These are phyloP conservation scores for Dissophora ornata DNA, from an alignment of 192 early-diverging fungal genomes.

Conservation along the genomic window DNA sequence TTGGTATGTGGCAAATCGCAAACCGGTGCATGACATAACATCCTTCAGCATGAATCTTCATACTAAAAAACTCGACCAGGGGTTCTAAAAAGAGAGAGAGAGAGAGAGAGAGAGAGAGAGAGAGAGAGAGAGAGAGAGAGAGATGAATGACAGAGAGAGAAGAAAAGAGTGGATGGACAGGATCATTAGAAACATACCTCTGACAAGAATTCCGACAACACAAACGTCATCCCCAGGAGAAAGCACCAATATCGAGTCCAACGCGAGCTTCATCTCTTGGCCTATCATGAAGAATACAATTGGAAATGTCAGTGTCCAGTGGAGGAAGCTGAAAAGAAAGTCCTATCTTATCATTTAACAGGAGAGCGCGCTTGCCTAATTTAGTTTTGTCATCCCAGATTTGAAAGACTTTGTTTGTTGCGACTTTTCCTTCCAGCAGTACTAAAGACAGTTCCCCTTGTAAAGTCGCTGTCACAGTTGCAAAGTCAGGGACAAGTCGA, in stretches of 20 bases:
- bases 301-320: not conserved
- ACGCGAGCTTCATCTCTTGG: slow-evolving; percentile 30
- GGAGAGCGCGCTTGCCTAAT: not conserved
- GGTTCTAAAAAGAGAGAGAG: slow-evolving; percentile 7
- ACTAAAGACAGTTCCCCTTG: not conserved
- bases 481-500: slow-evolving; percentile 11
- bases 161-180: not conserved
- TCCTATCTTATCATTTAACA: slow-evolving; percentile 10
- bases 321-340: not conserved
- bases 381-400: slow-evolving; percentile 24
- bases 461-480: slow-evolving; percentile 2
- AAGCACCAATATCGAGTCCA: slow-evolving; percentile 24
- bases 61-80: slow-evolving; percentile 18
- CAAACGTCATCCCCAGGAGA: slow-evolving; percentile 13
- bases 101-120: not conserved
- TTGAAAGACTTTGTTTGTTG: slow-evolving; percentile 2
- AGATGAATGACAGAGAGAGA: not conserved
- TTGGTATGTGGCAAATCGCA: slow-evolving; percentile 13
- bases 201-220: slow-evolving; percentile 24
- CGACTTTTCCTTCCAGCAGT: slow-evolving; percentile 15
- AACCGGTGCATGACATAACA: slow-evolving; percentile 30
- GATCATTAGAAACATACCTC: slow-evolving; percentile 5
- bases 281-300: slow-evolving; percentile 7
- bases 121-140: not conserved
- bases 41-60: slow-evolving; percentile 17